phyloP scores from a whole-genome alignment of 345 rosid species.

The Syzygium aqueum region DNA sequence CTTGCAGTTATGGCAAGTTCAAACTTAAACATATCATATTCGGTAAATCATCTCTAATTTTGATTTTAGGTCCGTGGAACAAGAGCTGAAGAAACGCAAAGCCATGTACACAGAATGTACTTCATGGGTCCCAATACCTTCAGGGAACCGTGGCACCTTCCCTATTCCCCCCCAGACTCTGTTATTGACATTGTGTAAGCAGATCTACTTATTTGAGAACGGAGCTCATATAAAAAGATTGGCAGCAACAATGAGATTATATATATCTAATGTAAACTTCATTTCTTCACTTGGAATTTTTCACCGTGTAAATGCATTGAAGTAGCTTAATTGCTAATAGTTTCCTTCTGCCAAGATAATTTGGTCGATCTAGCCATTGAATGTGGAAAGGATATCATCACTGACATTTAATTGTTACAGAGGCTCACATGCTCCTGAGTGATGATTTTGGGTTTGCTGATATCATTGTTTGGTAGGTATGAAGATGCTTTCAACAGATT shows the following conservation, averaged over 20 bases:
- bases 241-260: not conserved
- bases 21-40: not conserved
- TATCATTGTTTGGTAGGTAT: slow-evolving; percentile 38
- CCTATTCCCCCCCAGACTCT: slow-evolving; percentile 84
- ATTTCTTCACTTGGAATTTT: not conserved
- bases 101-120: slow-evolving; percentile 90
- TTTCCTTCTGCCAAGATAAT: not conserved
- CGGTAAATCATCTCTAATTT: slow-evolving; percentile 7
- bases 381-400: not conserved
- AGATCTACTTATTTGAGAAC: not conserved
- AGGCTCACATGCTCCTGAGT: not conserved
- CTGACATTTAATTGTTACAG: not conserved
- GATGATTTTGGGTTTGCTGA: not conserved
- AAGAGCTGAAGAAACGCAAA: slow-evolving; percentile 89
- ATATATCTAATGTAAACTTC: not conserved
- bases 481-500: slow-evolving; percentile 98
- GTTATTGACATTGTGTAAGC: slow-evolving; percentile 94
- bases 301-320: not conserved
- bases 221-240: not conserved
- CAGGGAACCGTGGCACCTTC: slow-evolving; percentile 99
- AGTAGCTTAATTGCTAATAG: not conserved
- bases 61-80: slow-evolving; percentile 70
- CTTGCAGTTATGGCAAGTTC: slow-evolving; percentile 19
- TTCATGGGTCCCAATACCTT: slow-evolving; percentile 97
- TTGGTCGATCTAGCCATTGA: not conserved